Evolutionary conservation across 148 eudicot genomes (phyloP), one percentile per base, ranked within the genome.

Genomic region (Fallopia convolvulus): DNA sequence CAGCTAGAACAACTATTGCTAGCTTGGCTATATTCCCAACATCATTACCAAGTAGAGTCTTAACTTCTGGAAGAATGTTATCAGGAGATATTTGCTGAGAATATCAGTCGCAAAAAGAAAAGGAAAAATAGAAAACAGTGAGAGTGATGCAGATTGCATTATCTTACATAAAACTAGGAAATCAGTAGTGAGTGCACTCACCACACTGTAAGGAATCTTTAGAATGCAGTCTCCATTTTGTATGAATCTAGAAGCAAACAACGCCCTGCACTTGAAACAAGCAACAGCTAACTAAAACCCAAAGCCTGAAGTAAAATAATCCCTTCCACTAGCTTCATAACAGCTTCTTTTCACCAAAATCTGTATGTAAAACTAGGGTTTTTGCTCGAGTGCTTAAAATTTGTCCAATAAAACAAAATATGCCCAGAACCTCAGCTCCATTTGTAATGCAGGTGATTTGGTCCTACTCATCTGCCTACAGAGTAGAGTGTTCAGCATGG

Each of bases 81-180:
- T 90, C 97, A 13, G 89, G 89, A 40, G 91, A 79, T 50, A 93
- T 75, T 83, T 93, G 96, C 93, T 91, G 87, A 78, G 82, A 44
- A 74, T 48, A 18, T 39, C 70, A 81, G 58, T 4, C 70, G 80
- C 46, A 36, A 79, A 71, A 47, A 60, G 41, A 70, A 26, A 60
- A 17, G 33, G 40, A 53, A 60, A 74, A 10, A 14, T 3, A 17
- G 20, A 65, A 70, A 74, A 48, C 11, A 74, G 40, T 74, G 76
- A 52, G 56, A 46, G 8, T 11, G 2, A 74, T 74, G 72, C 46
- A 65, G 18, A 12, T 36, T 61, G 39, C 72, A 33, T 36, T 68
- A 68, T 68, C 44, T 68, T 68, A 36, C 44, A 68, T 39, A 14
- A 39, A 58, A 68, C 3, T 14, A 33, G 36, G 40, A 15, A 7